Conservation (phyloP, 2,329 filamentous ascomycete species). For the Aureobasidium sp. region DNA sequence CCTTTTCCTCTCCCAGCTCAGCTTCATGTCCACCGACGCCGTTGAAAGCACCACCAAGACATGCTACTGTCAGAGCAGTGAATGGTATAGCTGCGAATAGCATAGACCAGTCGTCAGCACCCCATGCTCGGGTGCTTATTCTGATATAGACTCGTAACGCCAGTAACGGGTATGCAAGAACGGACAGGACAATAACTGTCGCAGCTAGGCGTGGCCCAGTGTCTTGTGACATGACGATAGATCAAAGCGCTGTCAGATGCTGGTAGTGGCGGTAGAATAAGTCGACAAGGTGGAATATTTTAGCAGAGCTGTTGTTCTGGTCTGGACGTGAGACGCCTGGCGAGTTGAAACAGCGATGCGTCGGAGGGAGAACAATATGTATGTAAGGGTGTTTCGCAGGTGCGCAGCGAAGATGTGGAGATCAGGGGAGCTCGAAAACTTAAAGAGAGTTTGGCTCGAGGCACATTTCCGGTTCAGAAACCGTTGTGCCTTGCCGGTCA, state of each 20-base stretch:
- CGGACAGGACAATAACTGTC: constrained; percentile 5
- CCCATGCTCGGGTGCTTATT: constrained; percentile 8
- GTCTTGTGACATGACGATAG: not conserved
- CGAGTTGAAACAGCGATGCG: constrained; percentile 1
- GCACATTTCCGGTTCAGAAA: not conserved
- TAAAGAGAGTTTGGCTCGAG: constrained; percentile 2
- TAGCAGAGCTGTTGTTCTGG: not conserved
- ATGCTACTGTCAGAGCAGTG: constrained; percentile 22
- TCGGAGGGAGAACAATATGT: not conserved
- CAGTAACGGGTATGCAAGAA: constrained; percentile 1
- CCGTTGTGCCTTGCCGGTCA: not conserved
- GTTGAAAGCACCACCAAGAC: constrained; percentile 23
- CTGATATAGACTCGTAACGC: constrained; percentile 8
- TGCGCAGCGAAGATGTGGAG: not conserved
- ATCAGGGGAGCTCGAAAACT: not conserved
- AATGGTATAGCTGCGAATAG: constrained; percentile 16
- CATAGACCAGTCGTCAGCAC: constrained; percentile 9
- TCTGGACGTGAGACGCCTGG: not conserved
- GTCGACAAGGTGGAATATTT: not conserved
- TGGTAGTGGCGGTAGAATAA: not conserved
- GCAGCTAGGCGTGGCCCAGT: constrained; percentile 5
- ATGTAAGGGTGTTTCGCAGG: constrained; percentile 1
- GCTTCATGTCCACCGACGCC: constrained; percentile 25
- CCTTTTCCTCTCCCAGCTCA: constrained; percentile 16
- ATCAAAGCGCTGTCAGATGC: no score